A percentile compares a stretch with the other conserved stretches of the same genome.
These are phyloP conservation scores for Mortierella sp. DNA, from an alignment of 371 early-diverging fungal genomes.

Conservation along the genomic window DNA sequence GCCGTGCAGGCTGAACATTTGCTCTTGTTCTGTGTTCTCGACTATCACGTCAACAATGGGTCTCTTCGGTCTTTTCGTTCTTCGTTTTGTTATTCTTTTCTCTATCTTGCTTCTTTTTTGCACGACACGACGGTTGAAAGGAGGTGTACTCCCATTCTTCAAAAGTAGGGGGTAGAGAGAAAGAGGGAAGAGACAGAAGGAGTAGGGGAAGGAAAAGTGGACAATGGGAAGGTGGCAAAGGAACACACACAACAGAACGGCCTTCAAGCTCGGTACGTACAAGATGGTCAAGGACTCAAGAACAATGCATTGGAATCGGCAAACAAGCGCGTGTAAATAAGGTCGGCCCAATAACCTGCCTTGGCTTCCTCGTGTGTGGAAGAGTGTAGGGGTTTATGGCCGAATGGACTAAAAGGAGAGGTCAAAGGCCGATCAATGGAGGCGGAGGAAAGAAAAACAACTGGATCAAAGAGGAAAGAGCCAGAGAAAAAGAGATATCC, in stretches of 20 bases:
- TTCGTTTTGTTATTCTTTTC: neutral
- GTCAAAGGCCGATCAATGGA: neutral
- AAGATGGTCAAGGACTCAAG: neutral
- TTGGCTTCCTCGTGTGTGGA: neutral
- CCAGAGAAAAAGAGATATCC: neutral
- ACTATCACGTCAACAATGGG: neutral
- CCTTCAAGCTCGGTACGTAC: neutral
- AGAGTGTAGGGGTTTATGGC: neutral
- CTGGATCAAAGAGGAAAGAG: neutral
- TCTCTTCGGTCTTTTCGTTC: neutral
- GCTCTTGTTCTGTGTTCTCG: neutral
- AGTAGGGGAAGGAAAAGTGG: neutral
- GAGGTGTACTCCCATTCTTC: neutral
- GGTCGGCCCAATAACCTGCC: neutral
- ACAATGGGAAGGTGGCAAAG: neutral
- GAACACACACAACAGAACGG: neutral
- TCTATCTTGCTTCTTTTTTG: neutral
- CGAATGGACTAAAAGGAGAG: neutral
- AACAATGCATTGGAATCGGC: neutral
- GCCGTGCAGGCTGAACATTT: conserved; percentile 6
- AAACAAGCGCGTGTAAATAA: neutral
- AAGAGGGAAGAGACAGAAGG: neutral
- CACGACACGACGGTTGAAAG: conserved; percentile 12
- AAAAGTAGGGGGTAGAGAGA: neutral
- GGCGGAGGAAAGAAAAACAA: neutral